These are phyloP conservation scores for Beverwykella pulmonaria DNA, from an alignment of 495 filamentous ascomycete species.

Conservation along the genomic window DNA sequence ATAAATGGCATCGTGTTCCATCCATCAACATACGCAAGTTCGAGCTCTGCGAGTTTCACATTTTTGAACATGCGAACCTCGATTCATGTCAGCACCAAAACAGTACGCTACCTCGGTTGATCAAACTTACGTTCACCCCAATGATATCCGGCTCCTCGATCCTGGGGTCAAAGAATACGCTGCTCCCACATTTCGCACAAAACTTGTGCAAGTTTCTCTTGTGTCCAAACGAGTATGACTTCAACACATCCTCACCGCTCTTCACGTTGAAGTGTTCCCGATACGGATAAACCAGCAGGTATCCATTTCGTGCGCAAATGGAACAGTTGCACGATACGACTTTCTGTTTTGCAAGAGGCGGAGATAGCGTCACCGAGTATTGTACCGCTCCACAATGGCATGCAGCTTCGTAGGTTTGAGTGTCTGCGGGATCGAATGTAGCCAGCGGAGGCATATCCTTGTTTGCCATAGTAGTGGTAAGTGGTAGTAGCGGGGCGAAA, in stretches of 20 bases:
- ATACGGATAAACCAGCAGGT: slow-evolving; percentile 47
- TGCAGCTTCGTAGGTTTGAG: slow-evolving; percentile 26
- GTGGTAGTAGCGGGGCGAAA: neutral
- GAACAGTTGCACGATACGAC: slow-evolving; percentile 49
- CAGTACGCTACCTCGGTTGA: neutral
- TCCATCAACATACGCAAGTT: slow-evolving; percentile 32
- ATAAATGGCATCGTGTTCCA: slow-evolving; percentile 24
- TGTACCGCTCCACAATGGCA: slow-evolving; percentile 44
- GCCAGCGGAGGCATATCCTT: slow-evolving; percentile 2
- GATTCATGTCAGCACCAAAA: neutral
- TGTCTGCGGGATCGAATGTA: slow-evolving; percentile 7
- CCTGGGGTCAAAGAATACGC: slow-evolving; percentile 29
- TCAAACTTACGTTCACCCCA: slow-evolving; percentile 37
- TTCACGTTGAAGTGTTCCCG: slow-evolving; percentile 39
- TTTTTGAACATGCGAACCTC: slow-evolving; percentile 44
- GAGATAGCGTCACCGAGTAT: slow-evolving; percentile 41
- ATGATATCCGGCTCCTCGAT: slow-evolving; percentile 17
- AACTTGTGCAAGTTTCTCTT: slow-evolving; percentile 24
- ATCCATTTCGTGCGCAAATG: slow-evolving; percentile 51
- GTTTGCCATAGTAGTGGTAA: slow-evolving; percentile 7
- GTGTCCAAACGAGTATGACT: slow-evolving; percentile 25
- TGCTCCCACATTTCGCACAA: slow-evolving; percentile 29
- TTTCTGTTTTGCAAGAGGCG: slow-evolving; percentile 40
- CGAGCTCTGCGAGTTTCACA: slow-evolving; percentile 39
- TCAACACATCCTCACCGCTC: slow-evolving; percentile 29